phyloP scores from a whole-genome alignment of 176 grass and related monocot genomes.

The Eremochloa ophiuroides region DNA sequence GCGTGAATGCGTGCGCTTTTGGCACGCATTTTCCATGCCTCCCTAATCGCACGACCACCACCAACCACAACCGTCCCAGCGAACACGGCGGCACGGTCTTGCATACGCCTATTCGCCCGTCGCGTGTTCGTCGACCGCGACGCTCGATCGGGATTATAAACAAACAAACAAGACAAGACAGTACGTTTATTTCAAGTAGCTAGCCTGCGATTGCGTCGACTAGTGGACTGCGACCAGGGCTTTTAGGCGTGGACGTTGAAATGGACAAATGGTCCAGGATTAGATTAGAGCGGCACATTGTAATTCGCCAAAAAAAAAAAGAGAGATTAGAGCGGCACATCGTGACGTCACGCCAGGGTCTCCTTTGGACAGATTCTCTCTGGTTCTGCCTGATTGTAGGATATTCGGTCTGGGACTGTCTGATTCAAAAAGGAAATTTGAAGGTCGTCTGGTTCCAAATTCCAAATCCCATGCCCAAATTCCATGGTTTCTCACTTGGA shows the following conservation, averaged over 20 bases:
- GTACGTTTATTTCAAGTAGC: neutral
- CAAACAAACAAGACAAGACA: neutral
- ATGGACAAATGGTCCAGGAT: too few relatives aligned
- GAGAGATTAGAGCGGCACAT: neutral
- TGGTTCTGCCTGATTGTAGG: neutral
- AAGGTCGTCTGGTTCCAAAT: too few relatives aligned
- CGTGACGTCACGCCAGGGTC: neutral
- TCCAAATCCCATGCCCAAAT: neutral
- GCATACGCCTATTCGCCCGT: neutral
- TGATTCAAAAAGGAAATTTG: neutral
- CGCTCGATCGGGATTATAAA: neutral
- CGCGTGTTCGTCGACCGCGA: neutral
- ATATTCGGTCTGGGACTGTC: too few relatives aligned
- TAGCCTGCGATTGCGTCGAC: neutral
- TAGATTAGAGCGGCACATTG: neutral
- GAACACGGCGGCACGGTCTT: neutral
- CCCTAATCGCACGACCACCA: neutral
- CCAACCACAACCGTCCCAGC: neutral
- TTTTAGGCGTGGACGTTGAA: neutral
- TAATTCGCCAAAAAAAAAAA: too few relatives aligned
- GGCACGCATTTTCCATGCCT: slow-evolving; percentile 20
- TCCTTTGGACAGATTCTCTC: neutral
- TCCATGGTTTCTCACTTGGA: neutral
- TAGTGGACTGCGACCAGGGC: neutral
- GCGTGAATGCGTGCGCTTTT: neutral